Conservation (phyloP, 2,329 filamentous ascomycete species). For the Parasarocladium wereldwijsianum region DNA sequence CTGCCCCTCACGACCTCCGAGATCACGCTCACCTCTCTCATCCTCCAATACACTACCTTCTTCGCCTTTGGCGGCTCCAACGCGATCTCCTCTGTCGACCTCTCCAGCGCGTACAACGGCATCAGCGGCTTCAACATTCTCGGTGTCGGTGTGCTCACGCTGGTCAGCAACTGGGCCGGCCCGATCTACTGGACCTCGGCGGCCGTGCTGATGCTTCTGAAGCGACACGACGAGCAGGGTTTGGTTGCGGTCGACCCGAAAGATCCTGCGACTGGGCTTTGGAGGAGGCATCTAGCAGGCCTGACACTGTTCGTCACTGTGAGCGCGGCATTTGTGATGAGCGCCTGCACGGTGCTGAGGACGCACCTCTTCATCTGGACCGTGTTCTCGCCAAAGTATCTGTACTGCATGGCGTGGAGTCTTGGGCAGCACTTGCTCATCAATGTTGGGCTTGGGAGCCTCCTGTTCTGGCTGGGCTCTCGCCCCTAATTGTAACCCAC, state of each 20-base stretch:
- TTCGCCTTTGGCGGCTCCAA: slow-evolving; percentile 88
- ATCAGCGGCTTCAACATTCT: slow-evolving; percentile 64
- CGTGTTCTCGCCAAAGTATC: slow-evolving; percentile 91
- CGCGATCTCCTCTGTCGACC: slow-evolving; percentile 86
- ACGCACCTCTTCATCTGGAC: slow-evolving; percentile 98
- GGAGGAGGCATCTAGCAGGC: slow-evolving; percentile 39
- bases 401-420: slow-evolving; percentile 85
- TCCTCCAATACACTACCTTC: slow-evolving; percentile 72
- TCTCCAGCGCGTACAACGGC: slow-evolving; percentile 92
- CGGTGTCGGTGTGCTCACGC: slow-evolving; percentile 73
- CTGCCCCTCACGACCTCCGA: slow-evolving; percentile 37
- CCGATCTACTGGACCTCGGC: slow-evolving; percentile 75
- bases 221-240: slow-evolving; percentile 8
- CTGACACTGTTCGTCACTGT: slow-evolving; percentile 57
- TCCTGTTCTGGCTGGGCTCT: slow-evolving; percentile 39
- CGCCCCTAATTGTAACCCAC: slow-evolving; percentile 6
- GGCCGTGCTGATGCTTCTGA: slow-evolving; percentile 43
- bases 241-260: too few species aligned
- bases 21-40: slow-evolving; percentile 53
- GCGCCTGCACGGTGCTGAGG: slow-evolving; percentile 66
- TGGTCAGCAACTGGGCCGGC: slow-evolving; percentile 81
- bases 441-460: slow-evolving; percentile 48
- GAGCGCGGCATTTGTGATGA: slow-evolving; percentile 65
- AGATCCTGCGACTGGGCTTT: slow-evolving; percentile 16
- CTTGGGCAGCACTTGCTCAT: slow-evolving; percentile 65